phyloP scores from a whole-genome alignment of 2,329 filamentous ascomycete genomes.

The Fusarium secorum region DNA sequence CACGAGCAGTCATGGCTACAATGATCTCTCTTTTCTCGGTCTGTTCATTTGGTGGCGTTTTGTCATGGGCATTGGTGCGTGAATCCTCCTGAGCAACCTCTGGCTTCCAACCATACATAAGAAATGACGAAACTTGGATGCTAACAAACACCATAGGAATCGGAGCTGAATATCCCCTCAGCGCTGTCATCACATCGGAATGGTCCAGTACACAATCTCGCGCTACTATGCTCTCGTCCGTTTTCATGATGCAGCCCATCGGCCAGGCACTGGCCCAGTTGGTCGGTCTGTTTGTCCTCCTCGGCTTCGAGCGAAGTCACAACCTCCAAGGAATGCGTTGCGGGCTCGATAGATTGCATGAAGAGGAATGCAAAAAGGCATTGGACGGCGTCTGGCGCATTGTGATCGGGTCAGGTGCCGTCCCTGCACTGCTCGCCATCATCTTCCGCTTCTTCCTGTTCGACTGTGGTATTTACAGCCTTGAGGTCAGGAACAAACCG shows the following conservation, averaged over 20 bases:
- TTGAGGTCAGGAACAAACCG: slow-evolving; percentile 70
- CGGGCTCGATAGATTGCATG: slow-evolving; percentile 55
- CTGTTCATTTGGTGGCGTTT: slow-evolving; percentile 64
- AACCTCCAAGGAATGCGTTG: slow-evolving; percentile 56
- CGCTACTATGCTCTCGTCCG: slow-evolving; percentile 71
- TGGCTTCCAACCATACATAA: background rate
- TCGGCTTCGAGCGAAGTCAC: slow-evolving; percentile 54
- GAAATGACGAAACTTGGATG: background rate
- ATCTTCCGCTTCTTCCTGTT: slow-evolving; percentile 72
- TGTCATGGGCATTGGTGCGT: slow-evolving; percentile 60
- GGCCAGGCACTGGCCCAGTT: slow-evolving; percentile 72
- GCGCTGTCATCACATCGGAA: slow-evolving; percentile 73
- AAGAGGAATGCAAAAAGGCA: slow-evolving; percentile 54
- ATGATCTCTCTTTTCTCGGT: slow-evolving; percentile 58
- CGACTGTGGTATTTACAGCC: slow-evolving; percentile 70
- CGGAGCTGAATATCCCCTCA: slow-evolving; percentile 73
- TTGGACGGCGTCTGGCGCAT: slow-evolving; percentile 72
- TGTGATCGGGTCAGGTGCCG: slow-evolving; percentile 70
- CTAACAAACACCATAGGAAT: slow-evolving; percentile 54
- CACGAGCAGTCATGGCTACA: slow-evolving; percentile 59
- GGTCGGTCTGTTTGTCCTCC: slow-evolving; percentile 63
- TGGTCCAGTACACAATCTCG: slow-evolving; percentile 69
- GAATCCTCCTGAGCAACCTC: background rate
- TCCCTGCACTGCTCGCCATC: slow-evolving; percentile 69
- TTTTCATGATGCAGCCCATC: slow-evolving; percentile 75